Evolutionary conservation across 352 stramenopile genomes (phyloP).

Genomic region (Hyaloperonospora arabidopsidis): DNA sequence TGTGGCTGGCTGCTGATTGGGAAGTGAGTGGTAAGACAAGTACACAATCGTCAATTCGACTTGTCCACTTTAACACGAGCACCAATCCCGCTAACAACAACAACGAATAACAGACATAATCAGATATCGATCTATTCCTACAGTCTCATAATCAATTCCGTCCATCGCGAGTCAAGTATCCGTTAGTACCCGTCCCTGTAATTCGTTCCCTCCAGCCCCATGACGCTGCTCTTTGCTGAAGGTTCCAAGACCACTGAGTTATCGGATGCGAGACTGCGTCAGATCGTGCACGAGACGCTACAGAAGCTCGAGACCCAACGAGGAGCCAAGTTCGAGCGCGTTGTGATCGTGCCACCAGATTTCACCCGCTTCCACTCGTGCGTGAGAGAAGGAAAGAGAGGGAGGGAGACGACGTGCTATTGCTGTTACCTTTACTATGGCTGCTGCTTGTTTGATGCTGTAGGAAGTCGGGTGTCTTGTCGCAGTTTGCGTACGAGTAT

Average conservation of each 20-base stretch:
- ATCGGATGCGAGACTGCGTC: slow-evolving; percentile 48
- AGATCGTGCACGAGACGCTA: slow-evolving; percentile 57
- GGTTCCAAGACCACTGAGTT: slow-evolving; percentile 57
- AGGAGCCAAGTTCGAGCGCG: slow-evolving; percentile 50
- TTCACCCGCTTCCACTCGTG: slow-evolving; percentile 95
- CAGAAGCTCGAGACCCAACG: slow-evolving; percentile 52
- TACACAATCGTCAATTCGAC: too few relatives aligned
- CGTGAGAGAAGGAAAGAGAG: slow-evolving; percentile 7
- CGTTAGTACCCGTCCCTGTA: too few relatives aligned
- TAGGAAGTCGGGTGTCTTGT: slow-evolving; percentile 89
- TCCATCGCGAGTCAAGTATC: too few relatives aligned
- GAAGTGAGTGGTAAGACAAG: too few relatives aligned
- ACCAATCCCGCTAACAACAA: too few relatives aligned
- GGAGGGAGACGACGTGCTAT: background rate
- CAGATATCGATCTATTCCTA: too few relatives aligned
- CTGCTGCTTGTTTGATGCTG: slow-evolving; percentile 6
- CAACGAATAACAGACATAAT: too few relatives aligned
- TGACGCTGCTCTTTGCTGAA: slow-evolving; percentile 72
- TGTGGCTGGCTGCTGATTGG: too few relatives aligned
- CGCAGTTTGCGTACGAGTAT: slow-evolving; percentile 90
- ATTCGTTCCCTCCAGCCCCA: slow-evolving; percentile 22
- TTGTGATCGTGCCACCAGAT: slow-evolving; percentile 92
- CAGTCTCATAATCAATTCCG: too few relatives aligned
- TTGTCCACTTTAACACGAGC: too few relatives aligned
- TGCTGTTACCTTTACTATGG: slow-evolving; percentile 2